Percentiles rank a stretch among this genome's conserved stretches.
These are phyloP conservation scores for Metschnikowia lochheadii DNA, from an alignment of 805 yeast species.

Conservation along the genomic window DNA sequence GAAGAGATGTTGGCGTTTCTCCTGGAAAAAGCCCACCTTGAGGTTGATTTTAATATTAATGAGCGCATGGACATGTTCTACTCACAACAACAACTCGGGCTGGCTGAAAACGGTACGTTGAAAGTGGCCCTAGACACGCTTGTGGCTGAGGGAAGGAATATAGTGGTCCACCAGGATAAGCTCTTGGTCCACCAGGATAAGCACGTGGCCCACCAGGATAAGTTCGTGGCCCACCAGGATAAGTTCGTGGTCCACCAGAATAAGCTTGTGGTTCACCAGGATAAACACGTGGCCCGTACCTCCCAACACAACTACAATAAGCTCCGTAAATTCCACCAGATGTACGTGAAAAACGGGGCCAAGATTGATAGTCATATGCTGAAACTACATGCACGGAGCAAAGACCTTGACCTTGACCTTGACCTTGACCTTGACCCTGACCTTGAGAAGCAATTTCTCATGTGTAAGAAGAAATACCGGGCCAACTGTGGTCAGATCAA, in stretches of 20 bases:
- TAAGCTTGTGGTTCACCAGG: too few relatives aligned
- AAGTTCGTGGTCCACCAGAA: too few relatives aligned
- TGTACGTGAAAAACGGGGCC: slow-evolving; percentile 50
- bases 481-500: slow-evolving; percentile 56
- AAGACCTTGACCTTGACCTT: too few relatives aligned
- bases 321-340: slow-evolving; percentile 47
- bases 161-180: slow-evolving; percentile 53
- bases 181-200: too few relatives aligned
- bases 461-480: slow-evolving; percentile 48
- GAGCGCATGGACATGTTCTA: slow-evolving; percentile 51
- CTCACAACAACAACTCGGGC: slow-evolving; percentile 44
- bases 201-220: too few relatives aligned
- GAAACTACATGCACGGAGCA: slow-evolving; percentile 49
- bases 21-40: slow-evolving; percentile 51
- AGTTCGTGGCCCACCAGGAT: too few relatives aligned
- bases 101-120: slow-evolving; percentile 56
- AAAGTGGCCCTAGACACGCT: slow-evolving; percentile 58
- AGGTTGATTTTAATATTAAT: slow-evolving; percentile 71
- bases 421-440: too few relatives aligned
- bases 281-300: slow-evolving; percentile 46
- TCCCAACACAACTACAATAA: slow-evolving; percentile 46
- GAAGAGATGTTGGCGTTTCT: slow-evolving; percentile 34
- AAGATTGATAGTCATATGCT: slow-evolving; percentile 55
- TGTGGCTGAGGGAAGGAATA: slow-evolving; percentile 52
- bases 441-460: slow-evolving; percentile 34